Conservation (phyloP, 805 yeast genomes). For the Lipomyces oligophaga region DNA sequence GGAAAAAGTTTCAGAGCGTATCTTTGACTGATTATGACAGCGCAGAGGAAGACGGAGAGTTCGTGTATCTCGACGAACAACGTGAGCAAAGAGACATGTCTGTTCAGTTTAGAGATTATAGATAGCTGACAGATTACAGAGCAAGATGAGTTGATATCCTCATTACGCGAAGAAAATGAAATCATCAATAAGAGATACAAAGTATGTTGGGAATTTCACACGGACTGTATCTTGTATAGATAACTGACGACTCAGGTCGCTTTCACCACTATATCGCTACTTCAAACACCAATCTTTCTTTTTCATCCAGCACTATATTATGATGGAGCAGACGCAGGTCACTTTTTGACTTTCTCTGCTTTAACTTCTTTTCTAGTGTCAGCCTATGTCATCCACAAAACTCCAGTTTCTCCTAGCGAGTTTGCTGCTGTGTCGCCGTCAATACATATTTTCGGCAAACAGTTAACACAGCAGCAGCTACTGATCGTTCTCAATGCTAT, state of each 20-base stretch:
- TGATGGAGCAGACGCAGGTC: constrained; percentile 11
- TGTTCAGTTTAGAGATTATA: too few relatives aligned
- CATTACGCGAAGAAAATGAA: constrained; percentile 20
- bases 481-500: constrained; percentile 10
- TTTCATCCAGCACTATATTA: constrained; percentile 18
- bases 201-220: constrained; percentile 5
- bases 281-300: constrained; percentile 22
- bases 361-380: constrained; percentile 17
- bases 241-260: constrained; percentile 3
- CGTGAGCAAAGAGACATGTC: constrained; percentile 16
- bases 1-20: constrained; percentile 7
- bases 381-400: constrained; percentile 15
- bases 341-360: constrained; percentile 10
- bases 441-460: background rate
- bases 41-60: constrained; percentile 12
- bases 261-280: constrained; percentile 17
- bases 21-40: constrained; percentile 8
- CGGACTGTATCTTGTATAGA: background rate
- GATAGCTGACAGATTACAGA: constrained; percentile 9
- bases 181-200: constrained; percentile 15
- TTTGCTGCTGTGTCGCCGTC: background rate
- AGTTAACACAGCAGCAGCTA: constrained; percentile 1
- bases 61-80: constrained; percentile 27
- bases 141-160: constrained; percentile 22
- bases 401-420: constrained; percentile 11